A percentile compares a stretch with the other conserved stretches of the same genome.
phyloP scores from a whole-genome alignment of 2,329 filamentous ascomycete species.

The Neurospora crassa region DNA sequence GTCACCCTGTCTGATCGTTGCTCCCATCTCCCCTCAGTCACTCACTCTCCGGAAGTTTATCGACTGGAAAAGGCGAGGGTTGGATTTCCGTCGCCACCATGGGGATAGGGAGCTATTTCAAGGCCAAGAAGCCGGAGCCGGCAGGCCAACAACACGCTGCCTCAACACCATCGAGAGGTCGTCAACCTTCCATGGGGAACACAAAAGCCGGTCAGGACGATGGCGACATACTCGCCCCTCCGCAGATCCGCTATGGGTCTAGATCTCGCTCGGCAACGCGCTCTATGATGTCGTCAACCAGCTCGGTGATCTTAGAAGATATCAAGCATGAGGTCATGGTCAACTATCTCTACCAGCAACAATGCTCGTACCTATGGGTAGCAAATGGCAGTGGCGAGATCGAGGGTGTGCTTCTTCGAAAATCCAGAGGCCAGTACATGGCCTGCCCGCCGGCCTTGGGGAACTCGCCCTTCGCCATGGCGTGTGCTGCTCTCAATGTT shows the following conservation, averaged over 20 bases:
- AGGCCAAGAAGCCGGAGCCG: slow-evolving; percentile 35
- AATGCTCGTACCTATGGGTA: slow-evolving; percentile 66
- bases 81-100: slow-evolving; percentile 28
- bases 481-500: slow-evolving; percentile 61
- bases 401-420: slow-evolving; percentile 65
- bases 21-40: neutral
- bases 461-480: slow-evolving; percentile 52
- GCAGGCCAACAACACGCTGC: neutral
- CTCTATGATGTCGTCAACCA: slow-evolving; percentile 36
- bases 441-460: slow-evolving; percentile 59
- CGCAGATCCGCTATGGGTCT: slow-evolving; percentile 24
- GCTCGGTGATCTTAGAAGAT: slow-evolving; percentile 54
- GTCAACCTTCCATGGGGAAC: neutral
- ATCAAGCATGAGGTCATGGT: slow-evolving; percentile 79
- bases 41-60: neutral
- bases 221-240: neutral
- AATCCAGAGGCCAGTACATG: slow-evolving; percentile 59
- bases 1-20: neutral
- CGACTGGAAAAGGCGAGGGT: neutral
- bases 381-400: slow-evolving; percentile 56
- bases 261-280: slow-evolving; percentile 43
- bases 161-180: neutral
- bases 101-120: slow-evolving; percentile 56
- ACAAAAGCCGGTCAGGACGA: neutral
- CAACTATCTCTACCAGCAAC: slow-evolving; percentile 73